Evolutionary conservation across 352 stramenopile genomes (phyloP).

Genomic region (Phytophthora chlamydospora): DNA sequence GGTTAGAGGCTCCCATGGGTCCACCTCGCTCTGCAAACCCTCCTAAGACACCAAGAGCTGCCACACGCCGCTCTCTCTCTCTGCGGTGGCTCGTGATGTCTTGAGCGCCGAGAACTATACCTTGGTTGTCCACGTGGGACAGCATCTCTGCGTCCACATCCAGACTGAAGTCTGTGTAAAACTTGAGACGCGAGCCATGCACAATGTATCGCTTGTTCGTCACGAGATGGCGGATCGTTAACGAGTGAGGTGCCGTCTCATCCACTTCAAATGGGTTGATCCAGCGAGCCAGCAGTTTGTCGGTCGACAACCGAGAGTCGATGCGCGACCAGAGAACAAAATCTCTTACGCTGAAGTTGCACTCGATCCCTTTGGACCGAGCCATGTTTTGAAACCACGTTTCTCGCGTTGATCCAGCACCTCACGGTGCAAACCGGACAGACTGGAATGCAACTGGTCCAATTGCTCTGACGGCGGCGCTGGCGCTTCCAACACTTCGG

Average conservation of each 20-base stretch:
- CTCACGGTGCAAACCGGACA: neutral
- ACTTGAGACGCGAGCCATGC: neutral
- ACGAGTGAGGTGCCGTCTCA: neutral
- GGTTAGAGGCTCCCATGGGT: neutral
- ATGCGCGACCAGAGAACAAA: constrained; percentile 12
- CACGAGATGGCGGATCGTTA: constrained; percentile 5
- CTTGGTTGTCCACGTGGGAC: neutral
- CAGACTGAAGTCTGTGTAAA: neutral
- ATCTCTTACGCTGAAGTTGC: constrained; percentile 3
- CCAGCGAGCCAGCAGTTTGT: constrained; percentile 2
- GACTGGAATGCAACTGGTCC: neutral
- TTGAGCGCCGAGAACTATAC: neutral
- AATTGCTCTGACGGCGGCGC: neutral
- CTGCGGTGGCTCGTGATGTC: neutral
- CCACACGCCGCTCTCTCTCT: neutral
- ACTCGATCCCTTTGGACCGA: neutral
- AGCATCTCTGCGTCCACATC: neutral
- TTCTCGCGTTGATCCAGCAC: neutral
- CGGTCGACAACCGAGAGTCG: neutral
- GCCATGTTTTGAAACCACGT: constrained; percentile 5
- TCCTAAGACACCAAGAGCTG: neutral
- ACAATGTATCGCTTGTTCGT: neutral
- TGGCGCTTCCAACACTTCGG: too few species aligned
- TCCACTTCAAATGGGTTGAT: constrained; percentile 1
- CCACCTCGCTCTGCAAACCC: neutral